These are phyloP conservation scores for Fusarium ramigenum DNA, from an alignment of 2,329 filamentous ascomycete genomes.

Conservation along the genomic window DNA sequence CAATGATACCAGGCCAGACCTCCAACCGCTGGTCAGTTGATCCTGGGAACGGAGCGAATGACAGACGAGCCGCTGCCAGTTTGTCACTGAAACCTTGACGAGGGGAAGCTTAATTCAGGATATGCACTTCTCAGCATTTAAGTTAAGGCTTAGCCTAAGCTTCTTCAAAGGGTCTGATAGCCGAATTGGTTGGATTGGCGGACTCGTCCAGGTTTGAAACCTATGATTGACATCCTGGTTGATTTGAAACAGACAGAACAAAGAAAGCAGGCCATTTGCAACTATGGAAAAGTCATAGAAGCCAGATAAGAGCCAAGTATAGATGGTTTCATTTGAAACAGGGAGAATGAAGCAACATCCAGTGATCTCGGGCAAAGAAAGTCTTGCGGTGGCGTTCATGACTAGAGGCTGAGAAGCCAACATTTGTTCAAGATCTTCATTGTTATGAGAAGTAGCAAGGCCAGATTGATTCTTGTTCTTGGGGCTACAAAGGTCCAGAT, in stretches of 20 bases:
- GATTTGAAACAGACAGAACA: conserved; percentile 14
- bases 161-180: conserved; percentile 17
- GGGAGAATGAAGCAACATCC: not conserved
- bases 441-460: not conserved
- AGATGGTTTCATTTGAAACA: conserved; percentile 20
- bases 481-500: not conserved
- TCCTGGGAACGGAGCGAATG: not conserved
- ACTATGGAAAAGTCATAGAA: not conserved
- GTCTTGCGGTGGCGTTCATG: not conserved
- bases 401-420: not conserved
- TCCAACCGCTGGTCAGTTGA: not conserved
- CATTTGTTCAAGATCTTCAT: not conserved
- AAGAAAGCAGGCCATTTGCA: not conserved
- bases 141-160: conserved; percentile 8
- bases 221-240: conserved; percentile 1
- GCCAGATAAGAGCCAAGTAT: not conserved
- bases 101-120: not conserved
- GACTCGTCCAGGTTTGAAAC: conserved; percentile 10
- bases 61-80: not conserved
- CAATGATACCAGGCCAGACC: not conserved
- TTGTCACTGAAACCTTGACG: conserved; percentile 16
- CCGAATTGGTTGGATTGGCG: conserved; percentile 18
- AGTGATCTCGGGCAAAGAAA: not conserved
- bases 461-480: not conserved
- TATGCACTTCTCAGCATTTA: conserved; percentile 2